phyloP scores from a whole-genome alignment of 2,329 filamentous ascomycete genomes.

The Endothia cerciana region DNA sequence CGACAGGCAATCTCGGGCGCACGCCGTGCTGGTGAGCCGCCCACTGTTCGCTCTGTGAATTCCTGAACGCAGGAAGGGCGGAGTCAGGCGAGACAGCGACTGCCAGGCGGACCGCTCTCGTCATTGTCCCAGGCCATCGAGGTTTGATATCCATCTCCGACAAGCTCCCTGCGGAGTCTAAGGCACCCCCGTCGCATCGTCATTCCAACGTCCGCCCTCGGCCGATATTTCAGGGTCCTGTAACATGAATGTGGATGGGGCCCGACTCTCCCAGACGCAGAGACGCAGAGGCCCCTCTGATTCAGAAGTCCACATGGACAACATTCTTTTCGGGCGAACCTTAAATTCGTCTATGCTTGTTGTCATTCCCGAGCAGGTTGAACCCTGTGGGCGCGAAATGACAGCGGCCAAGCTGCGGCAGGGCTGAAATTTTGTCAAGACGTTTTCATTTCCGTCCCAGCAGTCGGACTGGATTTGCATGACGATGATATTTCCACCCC shows the following conservation, averaged over 20 bases:
- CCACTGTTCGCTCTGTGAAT: too few species aligned
- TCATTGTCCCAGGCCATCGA: not conserved
- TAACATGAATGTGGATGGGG: not conserved
- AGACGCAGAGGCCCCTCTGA: too few species aligned
- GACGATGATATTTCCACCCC: not conserved
- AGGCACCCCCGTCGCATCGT: slow-evolving; percentile 12
- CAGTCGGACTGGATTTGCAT: not conserved
- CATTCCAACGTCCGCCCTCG: slow-evolving; percentile 11
- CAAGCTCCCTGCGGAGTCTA: slow-evolving; percentile 1
- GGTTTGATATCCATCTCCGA: not conserved
- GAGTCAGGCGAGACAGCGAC: not conserved
- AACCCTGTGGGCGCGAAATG: slow-evolving; percentile 9
- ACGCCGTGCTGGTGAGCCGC: too few species aligned
- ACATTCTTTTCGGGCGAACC: not conserved
- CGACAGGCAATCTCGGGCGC: not conserved
- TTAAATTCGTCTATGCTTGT: not conserved
- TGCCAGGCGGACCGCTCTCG: not conserved
- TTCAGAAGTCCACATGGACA: not conserved
- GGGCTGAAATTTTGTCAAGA: slow-evolving; percentile 8
- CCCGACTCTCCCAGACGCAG: not conserved
- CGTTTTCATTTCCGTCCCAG: not conserved
- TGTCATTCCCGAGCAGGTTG: slow-evolving; percentile 9
- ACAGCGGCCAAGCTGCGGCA: not conserved
- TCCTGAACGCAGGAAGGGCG: not conserved
- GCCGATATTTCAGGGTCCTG: slow-evolving; percentile 8